Percentiles rank a stretch among this genome's conserved stretches.
phyloP scores from a whole-genome alignment of 371 early-diverging fungal genomes.

The Syncephalastrum monosporum region DNA sequence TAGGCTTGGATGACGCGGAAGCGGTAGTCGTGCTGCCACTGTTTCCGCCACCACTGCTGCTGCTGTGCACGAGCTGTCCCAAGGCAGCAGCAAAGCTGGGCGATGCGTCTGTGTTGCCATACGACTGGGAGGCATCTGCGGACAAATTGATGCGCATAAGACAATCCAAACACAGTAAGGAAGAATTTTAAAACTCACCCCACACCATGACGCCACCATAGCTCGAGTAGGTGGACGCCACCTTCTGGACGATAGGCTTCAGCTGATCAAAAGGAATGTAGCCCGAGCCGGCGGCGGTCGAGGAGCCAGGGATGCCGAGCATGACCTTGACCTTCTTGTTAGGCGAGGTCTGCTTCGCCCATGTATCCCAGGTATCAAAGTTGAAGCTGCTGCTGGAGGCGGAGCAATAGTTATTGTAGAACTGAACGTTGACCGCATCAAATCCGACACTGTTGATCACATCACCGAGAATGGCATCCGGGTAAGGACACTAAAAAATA shows the following conservation, averaged over 20 bases:
- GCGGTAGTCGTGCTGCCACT: too few relatives aligned
- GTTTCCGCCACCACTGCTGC: neutral
- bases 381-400: constrained; percentile 57
- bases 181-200: constrained; percentile 29
- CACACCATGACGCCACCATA: constrained; percentile 73
- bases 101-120: constrained; percentile 26
- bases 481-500: constrained; percentile 56
- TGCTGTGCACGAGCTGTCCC: constrained; percentile 22
- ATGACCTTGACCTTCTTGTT: constrained; percentile 63
- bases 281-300: constrained; percentile 62
- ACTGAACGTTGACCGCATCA: constrained; percentile 69
- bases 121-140: constrained; percentile 45
- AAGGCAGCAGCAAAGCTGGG: constrained; percentile 35
- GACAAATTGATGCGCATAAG: neutral
- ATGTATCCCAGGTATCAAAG: constrained; percentile 62
- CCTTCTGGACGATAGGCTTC: constrained; percentile 27
- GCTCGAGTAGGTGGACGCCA: constrained; percentile 42
- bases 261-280: constrained; percentile 47
- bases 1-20: too few relatives aligned
- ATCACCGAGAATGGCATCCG: constrained; percentile 53
- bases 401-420: constrained; percentile 74
- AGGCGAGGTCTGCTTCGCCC: constrained; percentile 49
- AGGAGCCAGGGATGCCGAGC: constrained; percentile 62
- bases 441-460: constrained; percentile 45
- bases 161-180: neutral